These are phyloP conservation scores for Magnolia officinalis DNA, from an alignment of 164 flowering plant genomes.

Conservation along the genomic window DNA sequence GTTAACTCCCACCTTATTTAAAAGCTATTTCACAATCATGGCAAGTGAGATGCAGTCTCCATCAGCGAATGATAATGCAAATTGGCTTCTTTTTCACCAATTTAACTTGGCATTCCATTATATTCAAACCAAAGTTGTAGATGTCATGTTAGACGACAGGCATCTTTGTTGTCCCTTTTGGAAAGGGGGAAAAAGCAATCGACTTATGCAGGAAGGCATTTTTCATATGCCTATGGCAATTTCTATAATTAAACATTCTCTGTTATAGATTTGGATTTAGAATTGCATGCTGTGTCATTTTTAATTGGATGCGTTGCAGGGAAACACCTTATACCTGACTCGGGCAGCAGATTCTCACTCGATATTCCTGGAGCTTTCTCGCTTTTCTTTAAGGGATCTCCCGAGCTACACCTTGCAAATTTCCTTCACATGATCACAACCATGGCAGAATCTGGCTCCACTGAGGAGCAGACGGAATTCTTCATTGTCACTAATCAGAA, in stretches of 20 bases:
- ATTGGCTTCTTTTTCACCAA: too few relatives aligned
- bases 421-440: slow-evolving; percentile 91
- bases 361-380: slow-evolving; percentile 79
- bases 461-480: slow-evolving; percentile 62
- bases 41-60: too few relatives aligned
- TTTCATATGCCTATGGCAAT: too few relatives aligned
- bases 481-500: slow-evolving; percentile 79
- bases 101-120: too few relatives aligned
- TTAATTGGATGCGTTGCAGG: slow-evolving; percentile 40
- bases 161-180: background rate
- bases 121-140: too few relatives aligned
- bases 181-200: too few relatives aligned
- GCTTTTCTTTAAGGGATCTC: slow-evolving; percentile 55
- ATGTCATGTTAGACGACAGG: too few relatives aligned
- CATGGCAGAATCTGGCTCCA: slow-evolving; percentile 79
- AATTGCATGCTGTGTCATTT: background rate
- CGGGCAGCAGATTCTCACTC: slow-evolving; percentile 60
- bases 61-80: too few relatives aligned
- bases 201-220: too few relatives aligned
- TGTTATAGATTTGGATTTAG: background rate
- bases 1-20: too few relatives aligned
- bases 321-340: slow-evolving; percentile 50
- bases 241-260: background rate
- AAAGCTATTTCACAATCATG: too few relatives aligned
- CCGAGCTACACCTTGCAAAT: slow-evolving; percentile 79